Conservation (phyloP, 768 basidiomycete genomes). For the Fomitopsis serialis region DNA sequence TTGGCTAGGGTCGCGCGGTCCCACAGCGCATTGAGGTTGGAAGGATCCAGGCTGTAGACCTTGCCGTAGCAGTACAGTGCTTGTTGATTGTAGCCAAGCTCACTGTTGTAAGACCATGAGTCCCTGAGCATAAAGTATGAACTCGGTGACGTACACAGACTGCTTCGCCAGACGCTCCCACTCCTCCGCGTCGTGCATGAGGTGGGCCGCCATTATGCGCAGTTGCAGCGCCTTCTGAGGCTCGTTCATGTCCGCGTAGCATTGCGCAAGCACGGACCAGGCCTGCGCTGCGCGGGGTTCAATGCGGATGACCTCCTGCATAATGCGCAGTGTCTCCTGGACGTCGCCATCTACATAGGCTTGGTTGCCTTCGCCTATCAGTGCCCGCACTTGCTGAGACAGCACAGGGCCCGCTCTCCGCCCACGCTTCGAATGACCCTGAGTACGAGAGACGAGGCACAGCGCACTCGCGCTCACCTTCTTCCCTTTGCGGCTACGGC, state of each 20-base stretch:
- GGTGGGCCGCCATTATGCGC: conserved; percentile 86
- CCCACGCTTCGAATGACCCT: conserved; percentile 21
- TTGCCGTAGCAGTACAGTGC: conserved; percentile 91
- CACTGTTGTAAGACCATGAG: conserved; percentile 32
- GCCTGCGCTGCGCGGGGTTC: conserved; percentile 81
- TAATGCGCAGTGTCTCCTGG: conserved; percentile 64
- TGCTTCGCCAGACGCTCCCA: conserved; percentile 80
- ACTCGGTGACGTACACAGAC: conserved; percentile 41
- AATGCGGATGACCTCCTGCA: conserved; percentile 91
- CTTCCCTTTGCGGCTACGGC: conserved; percentile 40
- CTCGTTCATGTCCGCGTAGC: conserved; percentile 71
- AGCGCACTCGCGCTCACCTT: conserved; percentile 31
- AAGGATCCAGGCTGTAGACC: conserved; percentile 69
- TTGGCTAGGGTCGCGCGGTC: conserved; percentile 81
- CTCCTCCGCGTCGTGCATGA: conserved; percentile 76
- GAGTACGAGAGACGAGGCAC: not conserved
- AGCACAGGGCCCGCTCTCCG: conserved; percentile 52
- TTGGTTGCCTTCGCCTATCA: conserved; percentile 85
- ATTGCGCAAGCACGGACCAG: conserved; percentile 86
- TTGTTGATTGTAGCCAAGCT: conserved; percentile 72
- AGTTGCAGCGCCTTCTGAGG: conserved; percentile 71
- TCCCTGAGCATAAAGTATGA: not conserved
- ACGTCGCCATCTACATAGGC: conserved; percentile 73
- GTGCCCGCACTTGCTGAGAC: conserved; percentile 63
- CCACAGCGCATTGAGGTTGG: conserved; percentile 84